Evolutionary conservation across 228 moss, liverwort and hornwort genomes (phyloP).

Genomic region (Sphagnum fallax): DNA sequence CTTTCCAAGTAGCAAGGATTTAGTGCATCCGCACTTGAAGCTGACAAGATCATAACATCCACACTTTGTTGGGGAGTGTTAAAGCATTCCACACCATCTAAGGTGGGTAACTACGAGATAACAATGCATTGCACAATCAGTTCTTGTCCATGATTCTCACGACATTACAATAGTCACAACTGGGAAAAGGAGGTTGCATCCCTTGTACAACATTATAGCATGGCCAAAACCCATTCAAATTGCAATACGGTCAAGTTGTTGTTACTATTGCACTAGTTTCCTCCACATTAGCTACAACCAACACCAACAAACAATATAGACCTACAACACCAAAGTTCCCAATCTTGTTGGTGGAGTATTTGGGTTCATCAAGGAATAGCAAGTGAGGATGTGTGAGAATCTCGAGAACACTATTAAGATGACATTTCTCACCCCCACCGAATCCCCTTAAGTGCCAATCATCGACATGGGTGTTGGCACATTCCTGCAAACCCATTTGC

Average conservation of each 20-base stretch:
- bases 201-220: not conserved
- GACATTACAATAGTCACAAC: not conserved
- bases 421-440: slow-evolving; percentile 60
- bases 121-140: not conserved
- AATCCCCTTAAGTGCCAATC: slow-evolving; percentile 58
- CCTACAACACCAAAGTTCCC: no score
- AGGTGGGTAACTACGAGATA: not conserved
- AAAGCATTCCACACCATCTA: not conserved
- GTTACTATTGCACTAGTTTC: not conserved
- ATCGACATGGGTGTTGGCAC: slow-evolving; percentile 41
- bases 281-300: no score
- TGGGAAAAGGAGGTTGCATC: not conserved
- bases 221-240: not conserved
- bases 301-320: no score
- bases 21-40: not conserved
- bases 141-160: not conserved
- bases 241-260: not conserved
- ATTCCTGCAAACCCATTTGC: slow-evolving; percentile 53
- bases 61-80: not conserved
- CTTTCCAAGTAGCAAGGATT: no score
- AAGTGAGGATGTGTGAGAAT: slow-evolving; percentile 52
- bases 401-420: slow-evolving; percentile 52
- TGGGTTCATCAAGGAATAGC: slow-evolving; percentile 56
- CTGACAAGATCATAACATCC: not conserved
- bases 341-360: slow-evolving; percentile 22